Evolutionary conservation across 2,329 filamentous ascomycete species (phyloP), one percentile per base, ranked within the genome.

Genomic region (Neophaeococcomyces mojaviensis): DNA sequence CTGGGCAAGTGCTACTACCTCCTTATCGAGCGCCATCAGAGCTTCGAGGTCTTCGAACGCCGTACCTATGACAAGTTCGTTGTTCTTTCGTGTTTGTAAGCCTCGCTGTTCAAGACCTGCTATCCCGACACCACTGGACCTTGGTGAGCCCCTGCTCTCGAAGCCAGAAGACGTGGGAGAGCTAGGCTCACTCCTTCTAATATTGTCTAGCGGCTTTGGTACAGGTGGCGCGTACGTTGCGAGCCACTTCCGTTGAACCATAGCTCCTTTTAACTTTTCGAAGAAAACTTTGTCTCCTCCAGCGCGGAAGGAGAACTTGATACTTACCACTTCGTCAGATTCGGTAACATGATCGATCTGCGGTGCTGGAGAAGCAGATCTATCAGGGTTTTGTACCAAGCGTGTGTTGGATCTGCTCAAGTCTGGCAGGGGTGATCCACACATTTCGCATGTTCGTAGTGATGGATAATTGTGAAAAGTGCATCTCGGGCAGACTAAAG

Each of bases 31-130:
- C 2, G 89, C 88, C 90, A 97, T 98, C 31, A 98, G 73, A 3
- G 92, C 89, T 62, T 97, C 90, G 0, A 98, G 77, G 59, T 98
- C 92, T 62, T 96, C 90, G 59, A 98, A 98, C 0, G 92, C 89
- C 54, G 79, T 88, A 20, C 90, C 90, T 53, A 98, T 95, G 40
- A 96, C 82, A 8, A 88, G 68, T 64, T 96, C 88, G 57, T 96
- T 97, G 64, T 94, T 95, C 68, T 87, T 90, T 47, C 88, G 84
- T 59, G 88, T 79, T 56, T 89, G 86, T 4, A 90, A 68, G 0
- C 88, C 86, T 51, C 88, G 80, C 58, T 88, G 83, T 63, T 98
- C 92, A 2, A 98, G 74, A 0, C 89, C 90, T 8, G 90, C 90
- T 57, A 98, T 96, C 2, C 92, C 92, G 3, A 88, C 86, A 0